These are phyloP conservation scores for Suhomyces faveliae DNA, from an alignment of 805 yeast species.

Conservation along the genomic window DNA sequence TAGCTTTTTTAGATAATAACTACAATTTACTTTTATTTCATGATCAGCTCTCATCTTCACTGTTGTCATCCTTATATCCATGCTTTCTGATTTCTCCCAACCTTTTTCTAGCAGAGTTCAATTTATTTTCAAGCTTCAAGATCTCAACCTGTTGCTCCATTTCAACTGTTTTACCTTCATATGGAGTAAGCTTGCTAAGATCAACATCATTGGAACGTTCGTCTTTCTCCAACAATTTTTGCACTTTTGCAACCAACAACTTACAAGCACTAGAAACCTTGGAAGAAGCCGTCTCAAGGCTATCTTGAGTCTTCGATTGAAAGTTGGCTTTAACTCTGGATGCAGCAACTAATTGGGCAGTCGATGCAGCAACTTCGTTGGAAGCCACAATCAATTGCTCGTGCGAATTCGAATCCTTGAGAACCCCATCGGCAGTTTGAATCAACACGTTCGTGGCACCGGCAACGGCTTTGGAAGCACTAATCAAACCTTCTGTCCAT, in stretches of 20 bases:
- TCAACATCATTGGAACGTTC: conserved; percentile 49
- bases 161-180: conserved; percentile 80
- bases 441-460: conserved; percentile 78
- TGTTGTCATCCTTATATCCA: conserved; percentile 64
- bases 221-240: conserved; percentile 48
- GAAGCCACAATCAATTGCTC: conserved; percentile 89
- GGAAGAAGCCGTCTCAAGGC: conserved; percentile 65
- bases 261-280: conserved; percentile 76
- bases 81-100: conserved; percentile 81
- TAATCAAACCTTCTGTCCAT: conserved; percentile 91
- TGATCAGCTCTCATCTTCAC: conserved; percentile 47
- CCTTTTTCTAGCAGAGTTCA: conserved; percentile 70
- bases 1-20: neutral
- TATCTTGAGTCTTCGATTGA: conserved; percentile 73
- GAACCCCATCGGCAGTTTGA: conserved; percentile 82
- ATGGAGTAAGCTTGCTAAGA: conserved; percentile 64
- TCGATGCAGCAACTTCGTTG: conserved; percentile 87
- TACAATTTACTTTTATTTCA: conserved; percentile 1
- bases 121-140: conserved; percentile 72
- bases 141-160: conserved; percentile 95
- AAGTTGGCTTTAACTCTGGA: conserved; percentile 81
- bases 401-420: conserved; percentile 59
- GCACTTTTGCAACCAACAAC: conserved; percentile 67
- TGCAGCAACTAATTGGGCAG: conserved; percentile 90
- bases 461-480: conserved; percentile 87